Conservation (phyloP, 257 asterid species). For the Penstemon eatonii region DNA sequence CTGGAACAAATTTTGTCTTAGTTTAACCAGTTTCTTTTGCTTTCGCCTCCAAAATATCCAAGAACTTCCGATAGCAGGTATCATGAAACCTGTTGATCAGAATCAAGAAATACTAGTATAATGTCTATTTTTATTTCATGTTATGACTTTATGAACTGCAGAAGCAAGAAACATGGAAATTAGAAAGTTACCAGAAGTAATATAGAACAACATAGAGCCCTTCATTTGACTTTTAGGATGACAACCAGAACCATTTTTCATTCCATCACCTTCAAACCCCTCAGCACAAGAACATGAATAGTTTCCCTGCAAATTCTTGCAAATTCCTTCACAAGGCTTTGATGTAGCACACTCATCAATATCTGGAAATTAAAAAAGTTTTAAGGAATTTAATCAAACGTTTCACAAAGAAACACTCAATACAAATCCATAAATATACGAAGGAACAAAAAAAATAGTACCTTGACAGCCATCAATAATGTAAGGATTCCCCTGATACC, state of each 20-base stretch:
- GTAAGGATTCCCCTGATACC: conserved; percentile 46
- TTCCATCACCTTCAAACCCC: conserved; percentile 30
- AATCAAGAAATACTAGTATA: background rate
- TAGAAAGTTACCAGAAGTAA: background rate
- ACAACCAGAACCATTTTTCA: conserved; percentile 24
- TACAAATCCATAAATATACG: background rate
- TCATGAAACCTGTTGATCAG: conserved; percentile 4
- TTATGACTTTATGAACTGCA: background rate
- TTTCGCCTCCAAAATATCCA: conserved; percentile 36
- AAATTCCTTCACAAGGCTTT: conserved; percentile 24
- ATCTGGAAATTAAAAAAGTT: conserved; percentile 22
- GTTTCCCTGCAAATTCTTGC: conserved; percentile 13
- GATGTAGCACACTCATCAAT: conserved; percentile 29
- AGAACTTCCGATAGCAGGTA: conserved; percentile 26
- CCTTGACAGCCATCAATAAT: conserved; percentile 42
- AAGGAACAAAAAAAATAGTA: background rate
- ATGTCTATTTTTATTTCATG: background rate
- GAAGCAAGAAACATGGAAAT: background rate
- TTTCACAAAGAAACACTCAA: background rate
- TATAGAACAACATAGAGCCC: background rate
- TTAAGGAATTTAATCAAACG: no score
- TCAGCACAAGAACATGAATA: conserved; percentile 34
- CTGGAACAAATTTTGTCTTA: conserved; percentile 38
- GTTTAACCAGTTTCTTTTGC: conserved; percentile 30
- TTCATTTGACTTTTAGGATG: background rate